Evolutionary conservation across 2,329 filamentous ascomycete genomes (phyloP), one percentile per base, ranked within the genome.

Genomic region (Pleurostoma richardsiae): DNA sequence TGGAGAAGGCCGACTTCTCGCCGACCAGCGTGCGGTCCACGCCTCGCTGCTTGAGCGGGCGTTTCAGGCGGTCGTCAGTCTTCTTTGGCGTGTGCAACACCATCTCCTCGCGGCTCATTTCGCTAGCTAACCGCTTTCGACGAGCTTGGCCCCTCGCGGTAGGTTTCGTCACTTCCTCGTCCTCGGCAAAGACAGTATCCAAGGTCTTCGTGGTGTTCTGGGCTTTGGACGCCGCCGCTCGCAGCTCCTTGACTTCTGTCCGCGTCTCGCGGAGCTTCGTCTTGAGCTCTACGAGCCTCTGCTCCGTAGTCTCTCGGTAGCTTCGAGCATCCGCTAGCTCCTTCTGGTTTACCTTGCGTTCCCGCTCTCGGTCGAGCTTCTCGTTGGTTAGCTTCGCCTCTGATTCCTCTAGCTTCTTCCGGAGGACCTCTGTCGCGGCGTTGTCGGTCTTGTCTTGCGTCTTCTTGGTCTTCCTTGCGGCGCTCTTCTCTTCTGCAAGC

Each of bases 1-100:
- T 90, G 4, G 90, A 96, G 65, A 97, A 96, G 3, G 79, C 84
- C 1, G 91, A 96, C 65, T 96, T 96, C 60, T 95, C 89, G 30
- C 88, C 90, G 4, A 87, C 72, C 46, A 82, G 69, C 1, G 79
- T 76, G 36, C 80, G 77, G 26, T 82, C 78, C 29, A 71, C 64
- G 42, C 71, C 76, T 46, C 74, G 71, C 61, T 82, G 84, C 64
- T 84, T 86, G 49, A 67, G 56, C 31, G 63, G 62, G 39, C 70
- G 70, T 52, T 69, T 72, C 46, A 60, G 55, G 44, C 66, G 60
- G 49, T 68, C 51, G 42, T 71, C 61, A 39, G 52, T 49, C 54
- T 59, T 39, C 33, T 54, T 71, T 44, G 60, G 74, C 30, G 55
- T 77, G 58, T 59, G 71, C 4, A 78, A 72, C 39, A 73, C 65